phyloP scores from a whole-genome alignment of 1,284 basidiomycete species.

The Malassezia obtusa region DNA sequence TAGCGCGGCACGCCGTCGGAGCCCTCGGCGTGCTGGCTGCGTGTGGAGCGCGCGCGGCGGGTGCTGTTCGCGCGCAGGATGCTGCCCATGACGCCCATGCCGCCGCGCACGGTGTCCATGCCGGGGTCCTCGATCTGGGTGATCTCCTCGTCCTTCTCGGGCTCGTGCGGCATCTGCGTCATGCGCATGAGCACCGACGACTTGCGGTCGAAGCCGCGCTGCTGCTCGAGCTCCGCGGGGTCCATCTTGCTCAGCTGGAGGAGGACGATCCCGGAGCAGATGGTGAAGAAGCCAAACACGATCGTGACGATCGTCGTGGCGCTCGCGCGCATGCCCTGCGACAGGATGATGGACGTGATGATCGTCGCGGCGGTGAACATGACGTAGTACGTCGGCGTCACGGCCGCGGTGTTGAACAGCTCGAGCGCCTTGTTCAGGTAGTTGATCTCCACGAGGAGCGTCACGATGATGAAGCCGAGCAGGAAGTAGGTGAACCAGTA shows the following conservation, averaged over 20 bases:
- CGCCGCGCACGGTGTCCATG: conserved; percentile 44
- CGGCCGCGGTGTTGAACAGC: conserved; percentile 76
- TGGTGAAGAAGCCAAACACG: conserved; percentile 75
- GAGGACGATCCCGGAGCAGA: conserved; percentile 74
- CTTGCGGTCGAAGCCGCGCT: conserved; percentile 35
- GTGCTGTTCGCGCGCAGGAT: conserved; percentile 43
- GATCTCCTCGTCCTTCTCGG: conserved; percentile 17
- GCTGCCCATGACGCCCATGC: conserved; percentile 43
- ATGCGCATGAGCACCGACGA: conserved; percentile 42
- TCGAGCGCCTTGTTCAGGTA: conserved; percentile 94
- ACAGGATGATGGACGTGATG: conserved; percentile 58
- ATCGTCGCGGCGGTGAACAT: conserved; percentile 69
- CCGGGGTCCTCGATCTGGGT: conserved; percentile 42
- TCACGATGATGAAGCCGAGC: conserved; percentile 71
- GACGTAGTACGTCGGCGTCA: conserved; percentile 77
- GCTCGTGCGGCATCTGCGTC: conserved; percentile 26
- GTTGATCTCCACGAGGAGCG: conserved; percentile 78
- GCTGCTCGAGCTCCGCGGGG: conserved; percentile 36
- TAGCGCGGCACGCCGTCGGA: conserved; percentile 27
- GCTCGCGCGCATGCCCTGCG: conserved; percentile 75
- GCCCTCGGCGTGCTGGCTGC: neutral
- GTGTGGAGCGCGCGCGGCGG: conserved; percentile 23
- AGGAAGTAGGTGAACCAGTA: conserved; percentile 55
- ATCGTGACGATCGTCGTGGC: conserved; percentile 60
- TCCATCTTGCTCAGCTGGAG: conserved; percentile 81